phyloP scores from a whole-genome alignment of 2,329 filamentous ascomycete species.

The Pseudopyrenochaeta lycopersici region DNA sequence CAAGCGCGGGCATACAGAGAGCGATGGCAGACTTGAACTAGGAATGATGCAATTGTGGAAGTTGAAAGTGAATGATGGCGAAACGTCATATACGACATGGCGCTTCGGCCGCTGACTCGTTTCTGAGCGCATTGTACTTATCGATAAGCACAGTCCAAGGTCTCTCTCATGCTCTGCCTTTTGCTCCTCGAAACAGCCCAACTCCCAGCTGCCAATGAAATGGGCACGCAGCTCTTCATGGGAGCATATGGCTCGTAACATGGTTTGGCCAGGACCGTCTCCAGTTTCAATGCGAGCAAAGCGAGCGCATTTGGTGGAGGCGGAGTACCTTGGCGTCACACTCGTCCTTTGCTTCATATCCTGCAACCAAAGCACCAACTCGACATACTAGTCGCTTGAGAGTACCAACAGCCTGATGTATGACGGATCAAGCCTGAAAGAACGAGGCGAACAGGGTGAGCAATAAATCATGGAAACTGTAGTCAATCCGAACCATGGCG shows the following conservation, averaged over 20 bases:
- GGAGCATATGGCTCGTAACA: conserved; percentile 27
- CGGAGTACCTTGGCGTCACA: conserved; percentile 21
- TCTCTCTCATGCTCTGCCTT: neutral
- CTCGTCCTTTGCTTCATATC: conserved; percentile 3
- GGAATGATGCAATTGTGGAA: neutral
- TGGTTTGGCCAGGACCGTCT: conserved; percentile 32
- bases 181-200: neutral
- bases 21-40: conserved; percentile 1
- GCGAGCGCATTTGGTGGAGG: conserved; percentile 23
- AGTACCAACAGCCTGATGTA: neutral
- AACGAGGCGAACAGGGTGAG: too few relatives aligned
- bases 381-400: too few relatives aligned
- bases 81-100: conserved; percentile 18
- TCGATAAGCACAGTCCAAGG: neutral
- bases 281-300: conserved; percentile 19
- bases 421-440: neutral
- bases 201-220: neutral
- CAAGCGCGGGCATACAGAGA: conserved; percentile 41
- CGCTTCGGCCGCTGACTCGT: neutral
- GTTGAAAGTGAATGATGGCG: neutral
- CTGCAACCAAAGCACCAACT: too few relatives aligned
- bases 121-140: too few relatives aligned
- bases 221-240: neutral
- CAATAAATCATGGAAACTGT: neutral
- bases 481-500: neutral